Base-by-base conservation (phyloP, 2,329 filamentous ascomycete genomes). In the Delphinella strobiligena region DNA sequence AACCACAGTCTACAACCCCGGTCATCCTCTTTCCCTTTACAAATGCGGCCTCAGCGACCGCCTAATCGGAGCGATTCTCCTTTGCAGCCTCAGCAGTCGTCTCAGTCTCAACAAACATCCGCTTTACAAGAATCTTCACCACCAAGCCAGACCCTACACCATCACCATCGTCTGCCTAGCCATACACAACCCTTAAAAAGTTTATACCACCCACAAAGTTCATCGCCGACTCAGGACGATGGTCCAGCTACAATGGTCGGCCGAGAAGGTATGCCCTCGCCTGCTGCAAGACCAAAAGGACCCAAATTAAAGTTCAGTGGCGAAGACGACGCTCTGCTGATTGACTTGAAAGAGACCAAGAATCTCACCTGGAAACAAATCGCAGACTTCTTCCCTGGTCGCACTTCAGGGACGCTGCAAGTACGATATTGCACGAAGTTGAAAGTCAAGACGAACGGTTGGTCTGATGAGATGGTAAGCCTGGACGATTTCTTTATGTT, bases 331-430 rank as follows among this genome's bases (percentile, higher is more conserved):
- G 79, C 83, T 49, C 66, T 93, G 35, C 69, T 95, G 39, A 80
- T 94, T 41, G 84, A 93, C 55, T 67, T 95, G 46, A 95, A 95
- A 61, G 88, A 95, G 62, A 88, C 91, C 54, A 93, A 91, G 61
- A 88, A 85, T 55, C 68, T 95, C 56, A 93, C 88, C 4, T 95
- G 88, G 88, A 94, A 93, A 63, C 88, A 95, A 67, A 95, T 95
- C 54, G 85, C 87, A 41, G 88, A 94, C 55, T 94, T 94, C 63
- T 95, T 95, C 51, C 88, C 88, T 1, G 88, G 87, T 1, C 72
- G 88, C 42, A 91, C 84, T 43, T 93, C 84, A 34, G 88, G 88
- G 14, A 94, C 88, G 19, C 64, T 95, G 45, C 88, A 95, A 61
- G 88, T 95, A 40, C 80, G 88, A 27, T 95, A 95, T 59, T 95